Conservation (phyloP, 1,284 basidiomycete genomes). For the Tilletia setariae region DNA sequence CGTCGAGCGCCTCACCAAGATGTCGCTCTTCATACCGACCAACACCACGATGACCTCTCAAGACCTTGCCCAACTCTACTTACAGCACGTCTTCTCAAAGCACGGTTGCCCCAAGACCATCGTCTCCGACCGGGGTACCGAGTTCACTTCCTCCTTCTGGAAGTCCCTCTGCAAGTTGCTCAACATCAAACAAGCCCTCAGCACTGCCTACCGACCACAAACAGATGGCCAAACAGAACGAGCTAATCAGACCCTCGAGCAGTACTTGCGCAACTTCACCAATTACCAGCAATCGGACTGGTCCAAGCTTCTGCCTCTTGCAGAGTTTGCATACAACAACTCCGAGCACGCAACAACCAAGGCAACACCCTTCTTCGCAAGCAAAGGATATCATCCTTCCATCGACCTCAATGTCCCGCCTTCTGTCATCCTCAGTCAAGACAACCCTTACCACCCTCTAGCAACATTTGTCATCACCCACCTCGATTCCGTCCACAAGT, state of each 20-base stretch:
- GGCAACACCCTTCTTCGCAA: slow-evolving; percentile 16
- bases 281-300: slow-evolving; percentile 28
- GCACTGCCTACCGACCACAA: slow-evolving; percentile 48
- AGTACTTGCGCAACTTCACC: no score
- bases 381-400: slow-evolving; percentile 9
- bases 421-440: not conserved
- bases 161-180: slow-evolving; percentile 35
- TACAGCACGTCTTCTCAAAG: slow-evolving; percentile 47
- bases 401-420: not conserved
- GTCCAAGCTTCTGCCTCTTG: slow-evolving; percentile 17
- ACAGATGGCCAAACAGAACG: no score
- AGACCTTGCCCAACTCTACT: slow-evolving; percentile 33
- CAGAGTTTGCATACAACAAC: slow-evolving; percentile 19
- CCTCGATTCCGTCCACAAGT: not conserved
- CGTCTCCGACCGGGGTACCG: no score
- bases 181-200: slow-evolving; percentile 30
- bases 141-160: slow-evolving; percentile 53
- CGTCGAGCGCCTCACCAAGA: slow-evolving; percentile 55
- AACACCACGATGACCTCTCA: slow-evolving; percentile 42
- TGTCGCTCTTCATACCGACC: slow-evolving; percentile 62
- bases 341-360: slow-evolving; percentile 10
- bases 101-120: no score
- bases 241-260: no score
- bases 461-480: not conserved
- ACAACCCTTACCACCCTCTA: slow-evolving; percentile 8